Base-by-base conservation (phyloP, 371 early-diverging fungal genomes). In the Mucor sp. region DNA sequence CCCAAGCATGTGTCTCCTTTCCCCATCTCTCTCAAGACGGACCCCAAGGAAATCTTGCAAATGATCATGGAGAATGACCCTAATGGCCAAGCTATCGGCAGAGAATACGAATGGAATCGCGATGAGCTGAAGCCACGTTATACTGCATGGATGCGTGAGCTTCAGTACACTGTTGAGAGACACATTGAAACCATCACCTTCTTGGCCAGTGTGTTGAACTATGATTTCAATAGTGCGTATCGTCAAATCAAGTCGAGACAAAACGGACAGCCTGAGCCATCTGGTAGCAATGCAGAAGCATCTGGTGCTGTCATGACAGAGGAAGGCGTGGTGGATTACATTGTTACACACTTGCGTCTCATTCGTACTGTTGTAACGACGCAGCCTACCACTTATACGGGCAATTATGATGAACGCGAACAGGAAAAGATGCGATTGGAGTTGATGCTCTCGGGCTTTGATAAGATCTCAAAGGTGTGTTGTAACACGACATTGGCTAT, bases 101-200 rank as follows among this genome's bases (percentile, higher is more conserved):
- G 23, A 58, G 69, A 65, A 4, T 72, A 69, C n/a, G 60, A 68
- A 47, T 58, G 63, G 63, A 60, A 64, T 50, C 30, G 11, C 6
- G 65, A 69, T 33, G 62, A 70, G 4, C 53, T 67, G 1, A 65
- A 61, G 14, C 84, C 84, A 3, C 76, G 84, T 17, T 84, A 81
- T 53, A 80, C 84, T 6, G 76, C 80, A 11, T 84, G 84, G 84
- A 84, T 84, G 84, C 73, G 82, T 5, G 84, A 84, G 47, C 43
- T 84, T 9, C 77, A 80, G 21, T 72, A 68, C 33, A 84, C 80
- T 0, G 80, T 79, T 1, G 84, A 84, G 12, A 66, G 68, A 19
- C 79, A 81, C 44, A 84, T 84, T 59, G 84, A 84, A 43, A 80
- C 80, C 5, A 81, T 84, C 63, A 84, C 82, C 0, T 80, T 80